A percentile compares a stretch with the other conserved stretches of the same genome.
These are phyloP conservation scores for Terfezia boudieri DNA, from an alignment of 495 filamentous ascomycete species.

Conservation along the genomic window DNA sequence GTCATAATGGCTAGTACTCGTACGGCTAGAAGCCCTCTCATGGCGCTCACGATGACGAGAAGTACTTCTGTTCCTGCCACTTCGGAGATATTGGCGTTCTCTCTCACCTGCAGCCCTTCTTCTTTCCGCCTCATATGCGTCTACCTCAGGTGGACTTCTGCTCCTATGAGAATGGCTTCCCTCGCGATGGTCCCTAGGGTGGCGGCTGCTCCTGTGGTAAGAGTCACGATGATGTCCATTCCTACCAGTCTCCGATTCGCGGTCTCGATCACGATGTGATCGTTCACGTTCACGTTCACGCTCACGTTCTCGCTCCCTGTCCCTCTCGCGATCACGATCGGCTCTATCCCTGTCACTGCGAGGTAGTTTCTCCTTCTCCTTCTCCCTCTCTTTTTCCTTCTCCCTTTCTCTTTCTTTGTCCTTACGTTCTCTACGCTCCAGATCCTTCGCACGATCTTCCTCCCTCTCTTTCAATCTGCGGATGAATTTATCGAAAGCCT, in stretches of 20 bases:
- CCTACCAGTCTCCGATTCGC: conserved; percentile 24
- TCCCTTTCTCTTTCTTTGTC: conserved; percentile 36
- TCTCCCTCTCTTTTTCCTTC: conserved; percentile 26
- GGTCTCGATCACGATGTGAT: conserved; percentile 18
- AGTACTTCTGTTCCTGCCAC: conserved; percentile 12
- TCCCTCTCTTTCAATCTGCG: conserved; percentile 78
- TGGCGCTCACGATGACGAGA: conserved; percentile 22
- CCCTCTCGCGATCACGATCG: conserved; percentile 56
- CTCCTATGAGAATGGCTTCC: background rate
- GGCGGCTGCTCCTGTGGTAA: conserved; percentile 9
- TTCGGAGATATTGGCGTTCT: conserved; percentile 20
- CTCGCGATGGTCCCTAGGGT: background rate
- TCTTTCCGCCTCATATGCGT: conserved; percentile 22
- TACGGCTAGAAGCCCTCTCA: conserved; percentile 11
- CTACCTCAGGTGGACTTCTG: background rate
- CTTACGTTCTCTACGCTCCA: conserved; percentile 39
- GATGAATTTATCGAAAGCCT: conserved; percentile 82
- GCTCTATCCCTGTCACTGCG: conserved; percentile 55
- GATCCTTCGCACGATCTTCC: conserved; percentile 59
- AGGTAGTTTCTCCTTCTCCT: conserved; percentile 37
- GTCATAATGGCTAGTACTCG: conserved; percentile 30
- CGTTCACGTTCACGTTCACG: conserved; percentile 25
- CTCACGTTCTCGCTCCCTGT: conserved; percentile 69
- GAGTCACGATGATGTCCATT: conserved; percentile 18
- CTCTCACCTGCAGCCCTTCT: conserved; percentile 20